Evolutionary conservation across 2,329 filamentous ascomycete genomes (phyloP).

Genomic region (Metarhizium guizhouense): DNA sequence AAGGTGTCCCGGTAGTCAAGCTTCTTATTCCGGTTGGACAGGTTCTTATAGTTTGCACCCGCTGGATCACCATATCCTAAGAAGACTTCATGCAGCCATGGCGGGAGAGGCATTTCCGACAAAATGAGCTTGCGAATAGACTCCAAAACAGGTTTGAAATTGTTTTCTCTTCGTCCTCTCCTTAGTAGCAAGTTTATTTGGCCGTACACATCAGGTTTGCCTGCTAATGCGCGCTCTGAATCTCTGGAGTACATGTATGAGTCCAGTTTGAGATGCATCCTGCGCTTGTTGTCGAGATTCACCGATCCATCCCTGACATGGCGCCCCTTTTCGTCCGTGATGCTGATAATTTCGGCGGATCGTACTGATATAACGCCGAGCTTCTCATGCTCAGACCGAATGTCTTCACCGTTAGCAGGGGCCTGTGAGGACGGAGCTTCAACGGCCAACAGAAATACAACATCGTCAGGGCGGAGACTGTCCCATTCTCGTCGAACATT

Average conservation of each 20-base stretch:
- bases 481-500: conserved; percentile 84
- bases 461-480: conserved; percentile 73
- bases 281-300: conserved; percentile 58
- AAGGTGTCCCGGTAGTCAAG: conserved; percentile 94
- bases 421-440: conserved; percentile 48
- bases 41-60: conserved; percentile 74
- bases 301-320: conserved; percentile 53
- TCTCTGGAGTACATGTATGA: conserved; percentile 69
- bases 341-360: conserved; percentile 75
- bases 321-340: conserved; percentile 77
- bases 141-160: conserved; percentile 89
- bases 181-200: conserved; percentile 79
- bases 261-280: conserved; percentile 75
- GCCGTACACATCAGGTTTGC: conserved; percentile 73
- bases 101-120: conserved; percentile 75
- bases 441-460: conserved; percentile 77
- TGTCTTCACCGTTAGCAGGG: conserved; percentile 41
- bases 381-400: conserved; percentile 43
- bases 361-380: conserved; percentile 64
- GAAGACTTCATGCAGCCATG: conserved; percentile 95
- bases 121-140: conserved; percentile 81
- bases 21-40: conserved; percentile 67
- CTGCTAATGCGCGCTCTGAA: conserved; percentile 52
- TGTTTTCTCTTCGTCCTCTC: conserved; percentile 82
- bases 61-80: conserved; percentile 93